Conservation (phyloP, 257 asterid genomes). For the Lantana camara region DNA sequence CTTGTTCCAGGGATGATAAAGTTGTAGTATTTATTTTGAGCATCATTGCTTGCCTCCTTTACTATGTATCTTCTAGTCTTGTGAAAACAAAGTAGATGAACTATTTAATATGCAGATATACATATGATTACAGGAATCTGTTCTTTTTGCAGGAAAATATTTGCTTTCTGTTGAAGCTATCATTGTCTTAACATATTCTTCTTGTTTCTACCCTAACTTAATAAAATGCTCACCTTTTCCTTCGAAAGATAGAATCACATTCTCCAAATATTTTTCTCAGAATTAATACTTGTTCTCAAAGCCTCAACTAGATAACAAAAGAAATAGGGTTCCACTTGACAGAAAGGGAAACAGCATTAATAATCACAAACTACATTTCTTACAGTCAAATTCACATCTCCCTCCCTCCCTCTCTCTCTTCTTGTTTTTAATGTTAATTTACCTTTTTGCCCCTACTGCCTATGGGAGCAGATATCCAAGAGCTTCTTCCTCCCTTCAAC, state of each 20-base stretch:
- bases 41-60: not conserved
- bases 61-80: not conserved
- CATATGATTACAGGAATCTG: constrained; percentile 40
- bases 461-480: constrained; percentile 59
- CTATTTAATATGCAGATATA: constrained; percentile 20
- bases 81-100: constrained; percentile 1
- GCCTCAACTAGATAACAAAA: constrained; percentile 28
- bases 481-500: constrained; percentile 70
- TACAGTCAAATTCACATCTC: constrained; percentile 31
- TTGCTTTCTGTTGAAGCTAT: constrained; percentile 44
- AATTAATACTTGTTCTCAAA: constrained; percentile 36
- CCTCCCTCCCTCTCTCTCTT: not conserved
- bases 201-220: constrained; percentile 42
- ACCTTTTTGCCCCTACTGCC: constrained; percentile 30
- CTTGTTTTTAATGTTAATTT: too few relatives aligned
- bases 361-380: constrained; percentile 22
- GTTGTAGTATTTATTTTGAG: not conserved
- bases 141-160: constrained; percentile 29
- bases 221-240: constrained; percentile 16
- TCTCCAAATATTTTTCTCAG: constrained; percentile 18
- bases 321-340: constrained; percentile 10
- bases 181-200: constrained; percentile 48
- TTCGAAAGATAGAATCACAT: constrained; percentile 50
- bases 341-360: constrained; percentile 7
- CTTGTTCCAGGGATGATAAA: not conserved